A percentile compares a stretch with the other conserved stretches of the same genome.
These are phyloP conservation scores for Cutaneotrichosporon mucoides DNA, from an alignment of 1,284 basidiomycete species.

Conservation along the genomic window DNA sequence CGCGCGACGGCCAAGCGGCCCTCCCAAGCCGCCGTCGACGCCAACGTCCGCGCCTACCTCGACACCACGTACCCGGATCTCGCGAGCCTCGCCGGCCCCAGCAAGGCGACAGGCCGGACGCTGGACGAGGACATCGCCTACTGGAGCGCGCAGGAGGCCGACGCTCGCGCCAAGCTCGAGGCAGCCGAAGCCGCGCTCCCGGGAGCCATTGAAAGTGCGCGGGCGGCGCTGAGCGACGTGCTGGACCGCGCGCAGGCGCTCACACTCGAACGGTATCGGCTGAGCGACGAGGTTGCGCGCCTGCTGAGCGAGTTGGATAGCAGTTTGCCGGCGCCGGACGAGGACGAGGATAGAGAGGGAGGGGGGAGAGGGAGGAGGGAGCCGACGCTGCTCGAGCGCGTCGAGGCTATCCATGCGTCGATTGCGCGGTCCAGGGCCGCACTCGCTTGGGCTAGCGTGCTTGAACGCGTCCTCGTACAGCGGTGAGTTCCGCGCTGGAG, in stretches of 20 bases:
- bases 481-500: constrained; percentile 56
- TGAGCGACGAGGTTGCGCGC: constrained; percentile 39
- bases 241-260: constrained; percentile 65
- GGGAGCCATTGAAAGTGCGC: constrained; percentile 27
- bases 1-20: constrained; percentile 13
- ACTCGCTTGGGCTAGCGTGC: constrained; percentile 67
- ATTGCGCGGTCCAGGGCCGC: constrained; percentile 70
- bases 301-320: constrained; percentile 33
- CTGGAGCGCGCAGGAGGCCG: constrained; percentile 30
- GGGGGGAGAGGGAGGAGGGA: constrained; percentile 6
- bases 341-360: not conserved
- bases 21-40: constrained; percentile 7
- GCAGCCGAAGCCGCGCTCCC: constrained; percentile 31
- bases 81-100: constrained; percentile 17
- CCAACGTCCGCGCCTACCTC: constrained; percentile 28
- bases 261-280: constrained; percentile 65
- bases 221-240: constrained; percentile 27
- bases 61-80: constrained; percentile 34
- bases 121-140: constrained; percentile 36
- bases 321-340: not conserved
- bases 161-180: constrained; percentile 23
- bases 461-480: constrained; percentile 65
- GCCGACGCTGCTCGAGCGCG: constrained; percentile 49
- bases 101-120: constrained; percentile 2
- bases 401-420: constrained; percentile 72